These are phyloP conservation scores for Chaetomium globosum DNA, from an alignment of 2,329 filamentous ascomycete genomes.

Conservation along the genomic window DNA sequence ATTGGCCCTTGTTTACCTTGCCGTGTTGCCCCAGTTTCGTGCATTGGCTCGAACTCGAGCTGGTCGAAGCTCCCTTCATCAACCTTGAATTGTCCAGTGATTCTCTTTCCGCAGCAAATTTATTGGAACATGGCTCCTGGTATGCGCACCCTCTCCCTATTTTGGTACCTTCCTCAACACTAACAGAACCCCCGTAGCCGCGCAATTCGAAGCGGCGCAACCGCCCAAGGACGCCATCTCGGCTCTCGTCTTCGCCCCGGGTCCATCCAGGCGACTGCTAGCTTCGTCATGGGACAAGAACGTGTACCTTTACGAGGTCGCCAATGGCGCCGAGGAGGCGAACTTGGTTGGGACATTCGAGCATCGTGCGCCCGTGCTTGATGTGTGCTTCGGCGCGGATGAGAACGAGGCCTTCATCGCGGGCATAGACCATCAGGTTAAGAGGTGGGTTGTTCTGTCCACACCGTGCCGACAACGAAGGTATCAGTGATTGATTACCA, in stretches of 20 bases:
- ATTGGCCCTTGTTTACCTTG: constrained; percentile 32
- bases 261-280: constrained; percentile 73
- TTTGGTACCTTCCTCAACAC: not conserved
- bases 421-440: constrained; percentile 84
- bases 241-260: constrained; percentile 79
- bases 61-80: constrained; percentile 23
- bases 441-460: constrained; percentile 58
- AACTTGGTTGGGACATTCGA: constrained; percentile 73
- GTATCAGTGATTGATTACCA: not conserved
- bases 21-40: constrained; percentile 25
- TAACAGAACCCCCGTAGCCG: constrained; percentile 47
- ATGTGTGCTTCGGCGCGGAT: constrained; percentile 84
- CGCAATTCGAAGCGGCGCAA: constrained; percentile 80
- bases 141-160: constrained; percentile 35
- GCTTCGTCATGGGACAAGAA: constrained; percentile 94
- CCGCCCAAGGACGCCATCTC: constrained; percentile 88
- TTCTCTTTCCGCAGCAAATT: constrained; percentile 1
- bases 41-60: constrained; percentile 20
- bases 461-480: not conserved
- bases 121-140: constrained; percentile 46
- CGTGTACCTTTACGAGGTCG: constrained; percentile 84
- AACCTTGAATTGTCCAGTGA: constrained; percentile 7
- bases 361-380: constrained; percentile 82
- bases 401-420: constrained; percentile 84
- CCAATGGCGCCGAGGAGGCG: constrained; percentile 60